These are phyloP conservation scores for Protomyces inouyei DNA, from an alignment of 1,139 yeast species.

Conservation along the genomic window DNA sequence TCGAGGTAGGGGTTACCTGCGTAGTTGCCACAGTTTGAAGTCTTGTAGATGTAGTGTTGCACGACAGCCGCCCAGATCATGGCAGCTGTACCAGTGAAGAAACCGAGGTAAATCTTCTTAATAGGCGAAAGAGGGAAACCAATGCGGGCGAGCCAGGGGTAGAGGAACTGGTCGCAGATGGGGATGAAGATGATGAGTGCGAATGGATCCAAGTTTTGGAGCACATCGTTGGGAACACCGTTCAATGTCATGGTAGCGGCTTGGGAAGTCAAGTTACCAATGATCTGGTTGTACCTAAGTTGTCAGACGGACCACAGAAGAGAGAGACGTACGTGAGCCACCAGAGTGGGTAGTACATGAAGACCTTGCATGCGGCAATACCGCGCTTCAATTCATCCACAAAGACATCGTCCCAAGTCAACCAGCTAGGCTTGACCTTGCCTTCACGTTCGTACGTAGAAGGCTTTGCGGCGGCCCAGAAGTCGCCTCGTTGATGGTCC, in stretches of 20 bases:
- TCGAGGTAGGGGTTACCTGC: constrained; percentile 45
- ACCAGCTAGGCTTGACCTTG: constrained; percentile 1
- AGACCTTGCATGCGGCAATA: constrained; percentile 59
- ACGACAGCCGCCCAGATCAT: constrained; percentile 78
- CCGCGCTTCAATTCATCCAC: constrained; percentile 62
- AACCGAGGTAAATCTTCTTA: constrained; percentile 70
- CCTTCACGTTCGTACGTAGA: constrained; percentile 3
- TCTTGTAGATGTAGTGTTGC: constrained; percentile 62
- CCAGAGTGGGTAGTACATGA: constrained; percentile 57
- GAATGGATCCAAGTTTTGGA: constrained; percentile 60
- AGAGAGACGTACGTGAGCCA: constrained; percentile 48
- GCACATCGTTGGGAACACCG: constrained; percentile 61
- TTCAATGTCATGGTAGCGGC: constrained; percentile 63
- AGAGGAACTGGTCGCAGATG: constrained; percentile 50
- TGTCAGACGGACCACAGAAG: too few relatives aligned
- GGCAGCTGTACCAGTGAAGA: constrained; percentile 62
- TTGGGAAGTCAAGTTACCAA: constrained; percentile 59
- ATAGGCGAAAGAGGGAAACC: constrained; percentile 50
- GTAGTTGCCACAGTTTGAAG: constrained; percentile 69
- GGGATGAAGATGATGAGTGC: constrained; percentile 62
- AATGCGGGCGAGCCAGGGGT: constrained; percentile 53
- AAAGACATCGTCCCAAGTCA: constrained; percentile 52
- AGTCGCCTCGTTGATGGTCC: constrained; percentile 44
- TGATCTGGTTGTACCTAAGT: constrained; percentile 54
- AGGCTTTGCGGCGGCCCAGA: constrained; percentile 40